These are phyloP conservation scores for Phytomonas sp. DNA, from an alignment of 208 protist genomes.

Conservation along the genomic window DNA sequence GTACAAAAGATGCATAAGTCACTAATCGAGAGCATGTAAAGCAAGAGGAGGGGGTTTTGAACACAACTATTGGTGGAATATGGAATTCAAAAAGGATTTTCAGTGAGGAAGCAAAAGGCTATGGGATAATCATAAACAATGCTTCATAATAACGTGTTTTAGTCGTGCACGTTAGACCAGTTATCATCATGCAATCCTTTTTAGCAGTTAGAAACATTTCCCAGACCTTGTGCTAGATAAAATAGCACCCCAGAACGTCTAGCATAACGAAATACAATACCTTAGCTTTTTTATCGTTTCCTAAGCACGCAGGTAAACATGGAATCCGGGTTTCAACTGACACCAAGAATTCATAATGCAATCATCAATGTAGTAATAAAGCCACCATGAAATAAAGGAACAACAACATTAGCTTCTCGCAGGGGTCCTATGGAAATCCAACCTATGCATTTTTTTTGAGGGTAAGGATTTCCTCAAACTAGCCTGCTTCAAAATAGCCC, in stretches of 20 bases:
- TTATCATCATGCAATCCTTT: no score
- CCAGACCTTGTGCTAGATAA: background rate
- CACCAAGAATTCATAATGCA: background rate
- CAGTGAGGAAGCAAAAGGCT: no score
- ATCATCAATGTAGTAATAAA: background rate
- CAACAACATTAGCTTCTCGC: background rate
- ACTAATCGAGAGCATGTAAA: no score
- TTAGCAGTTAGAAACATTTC: background rate
- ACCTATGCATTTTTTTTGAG: background rate
- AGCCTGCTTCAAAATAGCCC: background rate
- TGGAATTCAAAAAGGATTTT: no score
- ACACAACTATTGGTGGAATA: no score
- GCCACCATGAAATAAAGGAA: background rate
- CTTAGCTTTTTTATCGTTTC: background rate
- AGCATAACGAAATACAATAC: background rate
- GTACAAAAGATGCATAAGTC: background rate
- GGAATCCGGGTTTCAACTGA: background rate
- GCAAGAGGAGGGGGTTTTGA: no score
- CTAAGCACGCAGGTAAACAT: background rate
- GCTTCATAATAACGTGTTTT: no score
- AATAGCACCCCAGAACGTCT: background rate
- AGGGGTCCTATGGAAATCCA: background rate
- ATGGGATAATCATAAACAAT: no score
- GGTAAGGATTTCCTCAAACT: background rate
- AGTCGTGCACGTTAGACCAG: no score